Evolutionary conservation across 768 basidiomycete species (phyloP).

Genomic region (Pleurotus tuber-regium): DNA sequence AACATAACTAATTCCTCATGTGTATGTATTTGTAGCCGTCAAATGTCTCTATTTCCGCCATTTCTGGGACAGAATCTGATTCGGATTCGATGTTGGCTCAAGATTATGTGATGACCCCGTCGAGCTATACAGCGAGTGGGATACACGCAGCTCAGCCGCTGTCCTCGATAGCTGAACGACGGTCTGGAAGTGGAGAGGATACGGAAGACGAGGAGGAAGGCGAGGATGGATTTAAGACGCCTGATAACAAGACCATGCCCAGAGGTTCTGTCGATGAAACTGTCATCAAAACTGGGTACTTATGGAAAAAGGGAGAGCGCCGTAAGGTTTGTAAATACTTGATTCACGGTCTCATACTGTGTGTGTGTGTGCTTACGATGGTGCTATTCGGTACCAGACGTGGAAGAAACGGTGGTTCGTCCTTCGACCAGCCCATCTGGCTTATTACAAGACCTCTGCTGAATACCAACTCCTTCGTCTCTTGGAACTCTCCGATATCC

Average conservation of each 20-base stretch:
- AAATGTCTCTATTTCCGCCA: slow-evolving; percentile 19
- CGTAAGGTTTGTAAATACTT: slow-evolving; percentile 81
- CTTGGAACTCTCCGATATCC: slow-evolving; percentile 83
- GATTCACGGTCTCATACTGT: slow-evolving; percentile 5
- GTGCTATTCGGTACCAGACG: no score
- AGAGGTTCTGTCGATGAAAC: slow-evolving; percentile 59
- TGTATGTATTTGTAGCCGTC: slow-evolving; percentile 19
- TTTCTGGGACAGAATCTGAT: slow-evolving; percentile 84
- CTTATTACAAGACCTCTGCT: slow-evolving; percentile 94
- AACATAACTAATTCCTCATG: slow-evolving; percentile 6
- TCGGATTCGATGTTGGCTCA: slow-evolving; percentile 70
- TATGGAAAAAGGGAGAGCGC: slow-evolving; percentile 97
- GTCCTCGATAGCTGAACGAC: slow-evolving; percentile 75
- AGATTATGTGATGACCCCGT: slow-evolving; percentile 41
- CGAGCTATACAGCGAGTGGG: slow-evolving; percentile 26
- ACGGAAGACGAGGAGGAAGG: slow-evolving; percentile 72
- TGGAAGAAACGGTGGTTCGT: slow-evolving; percentile 99
- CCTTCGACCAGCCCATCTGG: slow-evolving; percentile 84
- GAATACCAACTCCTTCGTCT: slow-evolving; percentile 92
- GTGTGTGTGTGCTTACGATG: slow-evolving; percentile 6
- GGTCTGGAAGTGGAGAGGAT: slow-evolving; percentile 71
- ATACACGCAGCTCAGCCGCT: slow-evolving; percentile 36
- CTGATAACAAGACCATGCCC: slow-evolving; percentile 35
- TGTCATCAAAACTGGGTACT: slow-evolving; percentile 87
- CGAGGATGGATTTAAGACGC: slow-evolving; percentile 62